Base-by-base conservation (phyloP, 1,284 basidiomycete species). In the Tilletia indica region DNA sequence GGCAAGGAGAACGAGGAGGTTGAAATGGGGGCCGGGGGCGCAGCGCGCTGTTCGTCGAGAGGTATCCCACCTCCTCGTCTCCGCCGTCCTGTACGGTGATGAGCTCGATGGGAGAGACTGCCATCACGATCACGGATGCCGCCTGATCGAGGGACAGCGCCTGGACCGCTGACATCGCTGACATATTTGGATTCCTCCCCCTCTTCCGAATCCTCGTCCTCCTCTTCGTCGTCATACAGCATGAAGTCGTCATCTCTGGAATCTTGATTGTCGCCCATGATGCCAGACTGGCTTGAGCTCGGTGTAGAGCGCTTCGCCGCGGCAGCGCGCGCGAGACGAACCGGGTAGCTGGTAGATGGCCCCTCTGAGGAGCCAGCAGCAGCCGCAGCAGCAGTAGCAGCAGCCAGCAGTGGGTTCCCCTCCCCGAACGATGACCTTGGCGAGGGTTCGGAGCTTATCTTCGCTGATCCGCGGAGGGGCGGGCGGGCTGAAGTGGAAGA, bases 41-140 rank as follows among this genome's bases (percentile, higher is more conserved):
- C 34, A 16, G 61, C 61, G 34, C 61, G 61, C 36, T 64, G 61
- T 38, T 64, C 61, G 36, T 64, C 61, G 36, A 64, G 61, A 9
- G 61, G 36, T 34, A 64, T 64, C 21, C 61, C 61, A 19, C 36
- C 19, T 39, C 58, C 16, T 9, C 34, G 34, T 39, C 36, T 34
- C 6, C 61, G 31, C 12, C 61, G 61, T 39, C 34, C 36, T 39
- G 61, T 9, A 34, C 61, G 36, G 12, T n/a, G 61, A 12, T 12
- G 56, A 34, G 12, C 34, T 31, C 42, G 42, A 45, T 45, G 42
- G 9, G 42, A 45, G 14, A 45, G 42, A 45, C 42, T 14, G 14
- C 42, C 42, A 14, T 45, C 42, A 45, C 42, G 42, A 45, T 45
- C 14, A 14, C 42, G 42, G 42, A 9, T 45, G 9, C 42, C 42